phyloP scores from a whole-genome alignment of 192 early-diverging fungal species.

The Chytriomyces sp. region DNA sequence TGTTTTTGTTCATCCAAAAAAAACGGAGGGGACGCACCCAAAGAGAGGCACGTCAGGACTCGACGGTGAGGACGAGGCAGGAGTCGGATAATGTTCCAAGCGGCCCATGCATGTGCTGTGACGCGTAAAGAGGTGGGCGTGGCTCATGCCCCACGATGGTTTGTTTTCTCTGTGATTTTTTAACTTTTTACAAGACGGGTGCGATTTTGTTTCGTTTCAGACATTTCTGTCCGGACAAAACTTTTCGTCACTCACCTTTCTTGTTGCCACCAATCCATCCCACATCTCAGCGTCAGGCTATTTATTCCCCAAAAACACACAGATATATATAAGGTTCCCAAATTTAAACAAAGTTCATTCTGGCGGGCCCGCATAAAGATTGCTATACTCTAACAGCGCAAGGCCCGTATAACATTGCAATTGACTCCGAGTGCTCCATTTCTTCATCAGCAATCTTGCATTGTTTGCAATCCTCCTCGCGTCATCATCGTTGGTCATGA shows the following conservation, averaged over 20 bases:
- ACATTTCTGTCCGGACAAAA: neutral
- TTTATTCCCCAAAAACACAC: neutral
- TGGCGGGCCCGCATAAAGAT: neutral
- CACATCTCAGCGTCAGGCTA: too few relatives aligned
- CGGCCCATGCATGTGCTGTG: slow-evolving; percentile 15
- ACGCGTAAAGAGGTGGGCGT: slow-evolving; percentile 61
- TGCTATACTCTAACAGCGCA: slow-evolving; percentile 1
- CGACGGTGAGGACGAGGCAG: neutral
- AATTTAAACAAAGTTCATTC: neutral
- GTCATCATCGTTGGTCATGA: neutral
- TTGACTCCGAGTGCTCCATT: neutral
- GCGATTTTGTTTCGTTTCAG: neutral
- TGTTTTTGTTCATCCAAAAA: neutral
- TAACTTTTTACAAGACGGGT: neutral
- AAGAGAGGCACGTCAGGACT: neutral
- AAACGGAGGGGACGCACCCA: slow-evolving; percentile 1
- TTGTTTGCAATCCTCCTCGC: slow-evolving; percentile 8
- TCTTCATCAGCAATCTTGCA: neutral
- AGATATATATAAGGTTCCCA: neutral
- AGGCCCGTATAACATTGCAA: slow-evolving; percentile 22
- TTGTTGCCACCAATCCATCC: too few relatives aligned
- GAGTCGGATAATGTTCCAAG: slow-evolving; percentile 12
- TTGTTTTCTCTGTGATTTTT: neutral
- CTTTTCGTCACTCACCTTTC: too few relatives aligned
- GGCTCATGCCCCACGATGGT: neutral